These are phyloP conservation scores for Acanthamoeba polyphaga DNA, from an alignment of 208 protist species.

Conservation along the genomic window DNA sequence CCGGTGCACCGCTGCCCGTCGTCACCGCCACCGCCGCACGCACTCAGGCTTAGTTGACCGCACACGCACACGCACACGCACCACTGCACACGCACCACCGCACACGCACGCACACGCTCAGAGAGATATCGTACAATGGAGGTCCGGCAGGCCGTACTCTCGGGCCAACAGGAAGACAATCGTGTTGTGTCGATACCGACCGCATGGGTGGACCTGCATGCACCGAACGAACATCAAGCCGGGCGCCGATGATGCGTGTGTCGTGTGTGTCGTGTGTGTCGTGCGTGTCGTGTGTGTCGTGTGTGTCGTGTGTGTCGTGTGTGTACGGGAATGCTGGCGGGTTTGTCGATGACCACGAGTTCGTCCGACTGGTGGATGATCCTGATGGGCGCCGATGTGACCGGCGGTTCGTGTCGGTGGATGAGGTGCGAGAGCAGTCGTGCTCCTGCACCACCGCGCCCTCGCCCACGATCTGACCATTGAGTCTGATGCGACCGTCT, in stretches of 20 bases:
- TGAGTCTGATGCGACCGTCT: not conserved
- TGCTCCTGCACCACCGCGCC: constrained; percentile 77
- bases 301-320: not conserved
- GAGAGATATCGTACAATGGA: constrained; percentile 78
- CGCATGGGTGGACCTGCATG: constrained; percentile 91
- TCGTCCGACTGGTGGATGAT: constrained; percentile 86
- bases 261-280: not conserved
- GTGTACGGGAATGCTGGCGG: constrained; percentile 84
- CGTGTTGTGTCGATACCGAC: constrained; percentile 94
- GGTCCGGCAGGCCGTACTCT: constrained; percentile 79
- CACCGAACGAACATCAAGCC: no score
- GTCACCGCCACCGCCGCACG: no score
- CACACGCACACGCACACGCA: no score
- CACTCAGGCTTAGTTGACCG: not conserved
- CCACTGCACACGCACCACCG: no score
- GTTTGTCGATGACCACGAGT: constrained; percentile 86
- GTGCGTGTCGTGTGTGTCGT: no score
- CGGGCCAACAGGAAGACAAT: constrained; percentile 92
- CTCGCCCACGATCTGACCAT: not conserved
- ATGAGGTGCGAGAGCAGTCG: constrained; percentile 93
- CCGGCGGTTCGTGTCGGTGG: constrained; percentile 95
- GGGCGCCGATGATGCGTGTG: no score
- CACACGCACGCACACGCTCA: no score
- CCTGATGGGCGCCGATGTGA: constrained; percentile 85
- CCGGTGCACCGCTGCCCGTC: constrained; percentile 80